These are phyloP conservation scores for Pelagophyceae sp. DNA, from an alignment of 352 stramenopile genomes.

Conservation along the genomic window DNA sequence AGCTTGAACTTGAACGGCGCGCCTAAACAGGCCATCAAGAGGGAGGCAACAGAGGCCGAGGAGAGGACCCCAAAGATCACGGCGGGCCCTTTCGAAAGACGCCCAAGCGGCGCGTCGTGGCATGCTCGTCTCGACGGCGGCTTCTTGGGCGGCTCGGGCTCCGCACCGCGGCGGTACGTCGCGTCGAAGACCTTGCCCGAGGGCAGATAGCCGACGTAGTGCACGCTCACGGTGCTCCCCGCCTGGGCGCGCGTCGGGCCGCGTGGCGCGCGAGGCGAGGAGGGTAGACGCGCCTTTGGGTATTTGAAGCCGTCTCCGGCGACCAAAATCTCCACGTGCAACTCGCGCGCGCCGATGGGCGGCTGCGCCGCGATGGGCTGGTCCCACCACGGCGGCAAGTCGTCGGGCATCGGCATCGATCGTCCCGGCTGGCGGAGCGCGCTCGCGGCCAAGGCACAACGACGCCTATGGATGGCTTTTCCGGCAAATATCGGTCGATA, in stretches of 20 bases:
- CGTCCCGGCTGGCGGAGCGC: too few relatives aligned
- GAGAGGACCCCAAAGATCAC: not conserved
- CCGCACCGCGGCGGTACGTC: constrained; percentile 12
- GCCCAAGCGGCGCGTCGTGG: too few relatives aligned
- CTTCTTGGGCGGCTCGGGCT: not conserved
- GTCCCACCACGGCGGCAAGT: constrained; percentile 1
- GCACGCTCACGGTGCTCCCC: not conserved
- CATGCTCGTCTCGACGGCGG: not conserved
- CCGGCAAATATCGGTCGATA: too few relatives aligned
- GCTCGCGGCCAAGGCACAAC: too few relatives aligned
- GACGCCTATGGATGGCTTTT: too few relatives aligned
- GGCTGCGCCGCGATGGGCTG: not conserved
- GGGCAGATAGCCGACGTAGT: constrained; percentile 16
- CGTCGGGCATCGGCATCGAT: not conserved
- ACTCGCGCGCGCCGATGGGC: not conserved
- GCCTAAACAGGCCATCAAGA: not conserved
- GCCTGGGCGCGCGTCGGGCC: too few relatives aligned
- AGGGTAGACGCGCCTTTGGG: too few relatives aligned
- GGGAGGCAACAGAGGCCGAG: not conserved
- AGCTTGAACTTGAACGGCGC: constrained; percentile 1
- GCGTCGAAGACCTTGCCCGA: constrained; percentile 13
- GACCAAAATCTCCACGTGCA: constrained; percentile 13
- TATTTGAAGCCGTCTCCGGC: constrained; percentile 9
- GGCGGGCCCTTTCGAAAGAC: too few relatives aligned
- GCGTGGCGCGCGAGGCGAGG: too few relatives aligned